A percentile compares a stretch with the other conserved stretches of the same genome.
phyloP scores from a whole-genome alignment of 495 filamentous ascomycete species.

The Penicillium dipodomyicola region DNA sequence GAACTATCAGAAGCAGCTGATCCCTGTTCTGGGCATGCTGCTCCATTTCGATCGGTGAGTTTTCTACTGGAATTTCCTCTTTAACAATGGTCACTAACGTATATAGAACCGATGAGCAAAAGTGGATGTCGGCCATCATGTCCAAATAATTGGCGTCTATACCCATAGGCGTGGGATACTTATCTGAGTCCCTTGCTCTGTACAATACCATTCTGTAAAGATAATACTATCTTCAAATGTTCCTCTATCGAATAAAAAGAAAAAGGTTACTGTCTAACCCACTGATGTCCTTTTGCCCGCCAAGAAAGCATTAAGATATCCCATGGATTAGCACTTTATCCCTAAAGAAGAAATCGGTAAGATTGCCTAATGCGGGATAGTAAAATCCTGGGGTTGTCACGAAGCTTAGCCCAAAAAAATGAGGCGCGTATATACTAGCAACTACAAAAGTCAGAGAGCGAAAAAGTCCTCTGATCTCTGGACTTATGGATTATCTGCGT shows the following conservation, averaged over 20 bases:
- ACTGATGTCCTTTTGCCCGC: not conserved
- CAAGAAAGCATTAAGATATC: not conserved
- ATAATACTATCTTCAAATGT: conserved; percentile 1
- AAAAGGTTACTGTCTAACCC: not conserved
- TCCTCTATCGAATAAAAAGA: not conserved
- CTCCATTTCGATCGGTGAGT: conserved; percentile 87
- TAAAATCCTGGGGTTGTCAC: not conserved
- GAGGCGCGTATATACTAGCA: not conserved
- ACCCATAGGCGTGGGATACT: conserved; percentile 13
- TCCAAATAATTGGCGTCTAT: conserved; percentile 38
- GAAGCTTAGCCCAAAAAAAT: conserved; percentile 1
- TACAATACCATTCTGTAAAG: conserved; percentile 7
- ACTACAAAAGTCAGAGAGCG: not conserved
- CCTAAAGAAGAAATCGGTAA: conserved; percentile 6
- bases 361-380: conserved; percentile 3
- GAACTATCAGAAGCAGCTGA: conserved; percentile 81
- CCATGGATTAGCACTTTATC: not conserved
- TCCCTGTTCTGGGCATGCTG: conserved; percentile 87
- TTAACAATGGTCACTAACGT: conserved; percentile 10
- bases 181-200: conserved; percentile 1
- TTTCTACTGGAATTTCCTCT: not conserved
- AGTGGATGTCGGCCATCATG: conserved; percentile 79
- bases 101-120: conserved; percentile 76
- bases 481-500: conserved; percentile 6
- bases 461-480: not conserved